These are phyloP conservation scores for Umbelopsis ramanniana DNA, from an alignment of 192 early-diverging fungal genomes.

Conservation along the genomic window DNA sequence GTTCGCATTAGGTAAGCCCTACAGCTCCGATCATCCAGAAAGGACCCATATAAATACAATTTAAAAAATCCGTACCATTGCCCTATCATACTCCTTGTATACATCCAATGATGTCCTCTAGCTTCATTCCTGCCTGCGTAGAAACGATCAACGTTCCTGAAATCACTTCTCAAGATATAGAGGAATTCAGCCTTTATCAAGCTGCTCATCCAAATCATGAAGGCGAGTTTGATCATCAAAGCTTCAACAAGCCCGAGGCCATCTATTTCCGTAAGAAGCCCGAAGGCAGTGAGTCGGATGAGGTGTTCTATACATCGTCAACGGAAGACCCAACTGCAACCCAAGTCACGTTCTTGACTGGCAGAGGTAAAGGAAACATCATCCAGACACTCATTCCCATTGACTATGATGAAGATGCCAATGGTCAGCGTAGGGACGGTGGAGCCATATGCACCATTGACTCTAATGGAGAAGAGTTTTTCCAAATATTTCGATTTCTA, in stretches of 20 bases:
- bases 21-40: no score
- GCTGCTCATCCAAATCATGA: not conserved
- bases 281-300: not conserved
- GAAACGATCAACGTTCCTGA: slow-evolving; percentile 14
- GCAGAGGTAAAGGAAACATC: slow-evolving; percentile 5
- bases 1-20: no score
- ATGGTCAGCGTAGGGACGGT: not conserved
- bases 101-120: no score
- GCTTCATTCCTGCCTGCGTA: not conserved
- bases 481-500: slow-evolving; percentile 1
- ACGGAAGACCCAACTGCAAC: not conserved
- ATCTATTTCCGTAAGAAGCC: slow-evolving; percentile 6
- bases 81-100: no score
- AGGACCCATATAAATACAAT: no score
- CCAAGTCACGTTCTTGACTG: slow-evolving; percentile 9
- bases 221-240: not conserved
- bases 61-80: no score
- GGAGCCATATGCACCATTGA: slow-evolving; percentile 18
- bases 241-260: not conserved
- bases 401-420: not conserved
- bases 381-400: not conserved
- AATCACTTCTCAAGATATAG: not conserved
- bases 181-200: not conserved
- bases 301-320: not conserved
- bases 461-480: slow-evolving; percentile 8